Evolutionary conservation across 495 filamentous ascomycete species (phyloP), one percentile per base, ranked within the genome.

Genomic region (Zalerion maritima): DNA sequence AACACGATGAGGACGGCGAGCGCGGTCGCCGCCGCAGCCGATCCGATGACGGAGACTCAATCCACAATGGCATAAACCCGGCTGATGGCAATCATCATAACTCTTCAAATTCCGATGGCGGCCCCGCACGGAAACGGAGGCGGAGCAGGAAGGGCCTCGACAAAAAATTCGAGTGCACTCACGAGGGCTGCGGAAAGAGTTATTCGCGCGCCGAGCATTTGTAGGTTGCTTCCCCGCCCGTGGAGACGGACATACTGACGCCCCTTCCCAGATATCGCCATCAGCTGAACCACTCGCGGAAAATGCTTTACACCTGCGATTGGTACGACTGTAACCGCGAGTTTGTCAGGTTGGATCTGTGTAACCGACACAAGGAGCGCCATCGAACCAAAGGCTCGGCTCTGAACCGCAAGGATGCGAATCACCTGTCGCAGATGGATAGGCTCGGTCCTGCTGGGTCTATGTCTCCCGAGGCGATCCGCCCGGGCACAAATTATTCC

Each of bases 201-300:
- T 97, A 97, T 54, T 94, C 87, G 14, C 73, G 89, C 41, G 87
- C 87, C 14, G 89, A 97, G 54, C 89, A 97, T 60, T 66, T 97
- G 51, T 94, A 54, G 54, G 65, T 36, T 25, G 28, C 40, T 34
- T 31, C 22, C 29, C 11, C 10, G n/a, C 11, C 9, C n/a, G n/a
- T n/a, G n/a, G n/a, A n/a, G n/a, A n/a, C n/a, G n/a, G n/a, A n/a
- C n/a, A n/a, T n/a, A 35, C 30, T 50, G 37, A 50, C 29, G 18
- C 21, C 13, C 26, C 12, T 11, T 8, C 21, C 40, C 25, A 71
- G 67, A 18, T 68, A 94, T 53, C 73, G 89, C 14, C 89, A 97
- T 55, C 87, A 94, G 55, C 55, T 97, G 42, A 97, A 97, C 45
- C 89, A 89, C 77, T 76, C 64, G 64, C 86, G 87, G 5, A 96